Evolutionary conservation across 306 rosid species (phyloP), one percentile per base, ranked within the genome.

Genomic region (Ammopiptanthus mongolicus): DNA sequence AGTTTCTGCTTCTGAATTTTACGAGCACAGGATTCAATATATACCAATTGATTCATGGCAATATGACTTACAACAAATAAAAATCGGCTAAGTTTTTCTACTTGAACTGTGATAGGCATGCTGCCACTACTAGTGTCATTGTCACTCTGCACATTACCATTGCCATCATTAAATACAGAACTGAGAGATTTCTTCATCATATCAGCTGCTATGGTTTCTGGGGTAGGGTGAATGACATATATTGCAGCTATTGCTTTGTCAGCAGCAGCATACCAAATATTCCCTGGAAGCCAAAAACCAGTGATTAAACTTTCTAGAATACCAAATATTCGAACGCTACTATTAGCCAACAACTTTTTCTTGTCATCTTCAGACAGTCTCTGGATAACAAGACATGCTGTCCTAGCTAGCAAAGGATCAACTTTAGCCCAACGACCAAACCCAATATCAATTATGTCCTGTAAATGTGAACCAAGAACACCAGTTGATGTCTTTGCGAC

Each of bases 341-440:
- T 86, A 87, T 80, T 75, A 75, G 84, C 86, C 89, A 94, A 78
- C 74, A 91, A 83, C 41, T 83, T 88, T 72, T 85, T 84, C 85
- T 81, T 91, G 79, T 94, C 98, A 52, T 90, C 97, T 68, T 86
- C 91, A 28, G 96, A 90, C 78, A 94, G 73, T 76, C 97, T 90
- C 57, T 90, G 89, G 23, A 94, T 84, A 84, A 97, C 96, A 81
- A 84, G 73, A 73, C 98, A 90, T 17, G 98, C 96, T 34, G 96
- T 90, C 86, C 97, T 84, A 57, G 98, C 97, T 65, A 94, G 96
- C 88, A 94, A 81, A 65, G 97, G 93, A 74, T 94, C 98, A 61
- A 90, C 81, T 85, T 94, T 94, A 65, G 97, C 90, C 98, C 97
- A 94, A 73, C 97, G 89, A 52, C 98, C 98, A 83, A 94, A 91